These are phyloP conservation scores for Cladophialophora chaetospira DNA, from an alignment of 2,329 filamentous ascomycete genomes.

Conservation along the genomic window DNA sequence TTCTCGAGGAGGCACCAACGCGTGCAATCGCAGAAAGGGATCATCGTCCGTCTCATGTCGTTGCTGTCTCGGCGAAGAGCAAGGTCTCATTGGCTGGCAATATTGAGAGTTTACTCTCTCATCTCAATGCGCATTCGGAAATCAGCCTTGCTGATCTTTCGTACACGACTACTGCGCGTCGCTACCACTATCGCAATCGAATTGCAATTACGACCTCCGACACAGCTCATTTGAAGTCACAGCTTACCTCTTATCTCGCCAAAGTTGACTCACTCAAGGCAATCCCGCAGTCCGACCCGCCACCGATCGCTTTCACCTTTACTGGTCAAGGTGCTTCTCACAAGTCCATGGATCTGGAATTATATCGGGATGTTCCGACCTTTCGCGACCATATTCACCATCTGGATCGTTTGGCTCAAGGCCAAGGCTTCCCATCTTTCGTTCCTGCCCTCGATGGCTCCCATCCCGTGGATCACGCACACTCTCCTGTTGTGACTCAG, in stretches of 20 bases:
- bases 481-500: conserved; percentile 38
- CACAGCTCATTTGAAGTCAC: conserved; percentile 5
- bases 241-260: neutral
- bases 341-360: conserved; percentile 34
- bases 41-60: conserved; percentile 56
- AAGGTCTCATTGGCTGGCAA: conserved; percentile 50
- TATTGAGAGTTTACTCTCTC: conserved; percentile 54
- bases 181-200: conserved; percentile 56
- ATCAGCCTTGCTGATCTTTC: conserved; percentile 55
- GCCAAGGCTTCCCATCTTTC: conserved; percentile 37
- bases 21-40: conserved; percentile 41
- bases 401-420: conserved; percentile 37
- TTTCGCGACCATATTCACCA: conserved; percentile 40
- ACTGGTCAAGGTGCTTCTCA: conserved; percentile 42
- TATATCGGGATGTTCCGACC: conserved; percentile 35
- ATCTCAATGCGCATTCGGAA: conserved; percentile 54
- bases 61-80: conserved; percentile 60
- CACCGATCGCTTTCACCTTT: conserved; percentile 43
- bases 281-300: neutral
- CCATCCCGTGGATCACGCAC: conserved; percentile 10
- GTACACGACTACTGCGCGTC: conserved; percentile 66
- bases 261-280: neutral
- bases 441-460: conserved; percentile 31
- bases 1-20: conserved; percentile 39
- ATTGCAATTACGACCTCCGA: conserved; percentile 34